phyloP scores from a whole-genome alignment of 2,329 filamentous ascomycete genomes.

The Ascochyta pisi region DNA sequence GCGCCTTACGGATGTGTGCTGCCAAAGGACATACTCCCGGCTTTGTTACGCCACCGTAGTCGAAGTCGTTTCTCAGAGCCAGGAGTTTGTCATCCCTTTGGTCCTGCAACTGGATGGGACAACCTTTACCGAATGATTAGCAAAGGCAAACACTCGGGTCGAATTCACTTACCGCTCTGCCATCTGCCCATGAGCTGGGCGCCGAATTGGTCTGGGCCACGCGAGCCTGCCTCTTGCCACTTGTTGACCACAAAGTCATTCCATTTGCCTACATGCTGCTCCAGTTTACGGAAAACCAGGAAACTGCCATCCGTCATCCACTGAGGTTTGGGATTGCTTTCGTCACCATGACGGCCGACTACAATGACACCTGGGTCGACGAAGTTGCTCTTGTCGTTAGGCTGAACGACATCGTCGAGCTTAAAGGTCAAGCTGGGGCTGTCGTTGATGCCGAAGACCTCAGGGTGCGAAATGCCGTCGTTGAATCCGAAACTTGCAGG shows the following conservation, averaged over 20 bases:
- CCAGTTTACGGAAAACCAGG: slow-evolving; percentile 15
- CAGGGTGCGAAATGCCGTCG: slow-evolving; percentile 16
- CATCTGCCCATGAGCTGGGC: slow-evolving; percentile 18
- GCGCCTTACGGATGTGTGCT: slow-evolving; percentile 13
- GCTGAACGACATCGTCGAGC: slow-evolving; percentile 9
- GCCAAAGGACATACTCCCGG: slow-evolving; percentile 12
- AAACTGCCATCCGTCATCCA: slow-evolving; percentile 19
- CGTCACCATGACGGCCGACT: slow-evolving; percentile 7
- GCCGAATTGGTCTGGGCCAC: slow-evolving; percentile 5
- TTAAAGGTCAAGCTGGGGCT: slow-evolving; percentile 2
- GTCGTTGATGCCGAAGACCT: slow-evolving; percentile 12
- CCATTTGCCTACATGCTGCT: slow-evolving; percentile 18
- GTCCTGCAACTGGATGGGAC: slow-evolving; percentile 7
- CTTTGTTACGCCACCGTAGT: slow-evolving; percentile 1
- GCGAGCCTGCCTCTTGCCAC: slow-evolving; percentile 9
- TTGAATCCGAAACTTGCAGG: slow-evolving; percentile 13
- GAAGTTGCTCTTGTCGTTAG: slow-evolving; percentile 6
- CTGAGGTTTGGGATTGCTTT: slow-evolving; percentile 3
- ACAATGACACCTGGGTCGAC: slow-evolving; percentile 14
- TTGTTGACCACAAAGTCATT: slow-evolving; percentile 10
- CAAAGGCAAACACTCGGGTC: neutral
- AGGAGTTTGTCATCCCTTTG: slow-evolving; percentile 3
- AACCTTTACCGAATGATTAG: slow-evolving; percentile 1
- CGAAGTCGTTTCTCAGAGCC: slow-evolving; percentile 11
- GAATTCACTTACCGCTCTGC: slow-evolving; percentile 8